A percentile compares a stretch with the other conserved stretches of the same genome.
Conservation (phyloP, 306 rosid genomes). For the Neltuma alba region DNA sequence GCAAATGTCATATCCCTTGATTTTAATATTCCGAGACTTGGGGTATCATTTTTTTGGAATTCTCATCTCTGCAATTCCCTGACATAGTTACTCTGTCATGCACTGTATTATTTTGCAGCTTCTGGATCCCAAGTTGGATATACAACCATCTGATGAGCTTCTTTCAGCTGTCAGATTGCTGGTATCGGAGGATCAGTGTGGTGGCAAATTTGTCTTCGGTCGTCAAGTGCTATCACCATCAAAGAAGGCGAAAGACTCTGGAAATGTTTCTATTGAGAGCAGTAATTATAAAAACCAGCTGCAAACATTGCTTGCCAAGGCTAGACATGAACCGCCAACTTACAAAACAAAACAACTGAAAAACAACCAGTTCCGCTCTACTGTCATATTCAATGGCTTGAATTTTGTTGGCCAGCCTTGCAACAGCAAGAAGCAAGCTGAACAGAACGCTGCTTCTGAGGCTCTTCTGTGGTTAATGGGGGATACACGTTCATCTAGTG, state of each 20-base stretch:
- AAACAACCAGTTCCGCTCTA: slow-evolving; percentile 76
- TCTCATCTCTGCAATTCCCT: slow-evolving; percentile 32
- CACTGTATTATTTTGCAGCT: slow-evolving; percentile 61
- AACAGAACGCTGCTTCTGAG: slow-evolving; percentile 84
- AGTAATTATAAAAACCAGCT: slow-evolving; percentile 71
- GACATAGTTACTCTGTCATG: slow-evolving; percentile 28
- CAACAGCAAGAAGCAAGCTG: slow-evolving; percentile 75
- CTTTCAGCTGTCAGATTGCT: slow-evolving; percentile 78
- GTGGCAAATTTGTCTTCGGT: slow-evolving; percentile 79
- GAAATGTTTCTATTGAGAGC: slow-evolving; percentile 32
- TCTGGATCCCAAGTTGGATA: slow-evolving; percentile 70
- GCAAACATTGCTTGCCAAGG: slow-evolving; percentile 74
- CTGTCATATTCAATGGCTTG: slow-evolving; percentile 87
- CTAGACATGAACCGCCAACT: slow-evolving; percentile 77
- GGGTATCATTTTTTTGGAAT: slow-evolving; percentile 4
- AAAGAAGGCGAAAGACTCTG: slow-evolving; percentile 47
- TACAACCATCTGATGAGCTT: slow-evolving; percentile 58
- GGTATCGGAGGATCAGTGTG: slow-evolving; percentile 85
- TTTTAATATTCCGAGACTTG: slow-evolving; percentile 17
- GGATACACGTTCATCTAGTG: slow-evolving; percentile 55
- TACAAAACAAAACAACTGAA: slow-evolving; percentile 75
- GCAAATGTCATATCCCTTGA: slow-evolving; percentile 10
- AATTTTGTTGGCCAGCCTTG: slow-evolving; percentile 75
- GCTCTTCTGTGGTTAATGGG: slow-evolving; percentile 90
- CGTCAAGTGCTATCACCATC: slow-evolving; percentile 53